phyloP scores from a whole-genome alignment of 2,329 filamentous ascomycete species.

The Hymenoscyphus fructigenus region DNA sequence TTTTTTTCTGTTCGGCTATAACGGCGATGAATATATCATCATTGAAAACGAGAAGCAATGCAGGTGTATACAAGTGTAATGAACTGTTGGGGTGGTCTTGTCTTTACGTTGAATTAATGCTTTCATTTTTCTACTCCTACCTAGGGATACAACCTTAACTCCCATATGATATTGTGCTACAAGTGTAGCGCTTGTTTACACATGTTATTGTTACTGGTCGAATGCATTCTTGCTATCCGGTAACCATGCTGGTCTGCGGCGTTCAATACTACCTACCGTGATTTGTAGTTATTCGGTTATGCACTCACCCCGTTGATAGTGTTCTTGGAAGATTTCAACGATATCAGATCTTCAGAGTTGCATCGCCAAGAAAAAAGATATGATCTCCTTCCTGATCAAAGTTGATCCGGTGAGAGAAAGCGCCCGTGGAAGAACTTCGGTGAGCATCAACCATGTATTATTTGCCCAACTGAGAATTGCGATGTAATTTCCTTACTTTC shows the following conservation, averaged over 20 bases:
- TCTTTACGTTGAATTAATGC: no score
- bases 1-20: not conserved
- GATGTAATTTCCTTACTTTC: not conserved
- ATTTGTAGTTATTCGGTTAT: not conserved
- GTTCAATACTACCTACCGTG: not conserved
- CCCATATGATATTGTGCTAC: no score
- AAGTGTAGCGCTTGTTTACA: no score
- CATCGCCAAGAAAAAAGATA: not conserved
- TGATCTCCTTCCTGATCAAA: constrained; percentile 2
- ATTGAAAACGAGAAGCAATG: no score
- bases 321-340: not conserved
- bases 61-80: no score
- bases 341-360: not conserved
- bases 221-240: no score
- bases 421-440: not conserved
- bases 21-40: not conserved
- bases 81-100: no score
- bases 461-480: not conserved
- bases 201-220: no score
- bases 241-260: no score
- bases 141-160: no score
- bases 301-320: no score
- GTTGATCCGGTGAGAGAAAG: not conserved
- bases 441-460: not conserved
- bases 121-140: no score